Base-by-base conservation (phyloP, 495 filamentous ascomycete genomes). In the Astrothelium macrocarpum region DNA sequence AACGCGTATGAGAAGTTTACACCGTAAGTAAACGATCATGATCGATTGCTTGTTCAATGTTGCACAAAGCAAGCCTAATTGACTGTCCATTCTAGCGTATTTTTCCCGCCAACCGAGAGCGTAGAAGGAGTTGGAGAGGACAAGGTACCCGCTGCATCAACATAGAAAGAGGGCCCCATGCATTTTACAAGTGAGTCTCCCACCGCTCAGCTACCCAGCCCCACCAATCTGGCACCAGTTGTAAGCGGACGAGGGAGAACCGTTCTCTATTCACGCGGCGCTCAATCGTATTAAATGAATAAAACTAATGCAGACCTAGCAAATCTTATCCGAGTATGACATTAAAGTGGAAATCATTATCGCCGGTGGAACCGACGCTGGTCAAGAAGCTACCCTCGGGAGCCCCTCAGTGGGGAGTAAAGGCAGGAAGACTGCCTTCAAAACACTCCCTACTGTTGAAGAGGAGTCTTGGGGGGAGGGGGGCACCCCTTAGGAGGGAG, bases 1-100 rank as follows among this genome's bases (percentile, higher is more conserved):
- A 67, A 72, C 43, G 87, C 86, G 16, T 97, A 97, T 72, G 77
- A 83, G 28, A 66, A 82, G 45, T 71, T 75, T 42, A 73, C 94
- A 23, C 90, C 93, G 91, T 95, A 71, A 81, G 90, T 64, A 26
- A 16, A 28, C 31, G 25, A 14, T 59, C 53, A 60, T 18, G 25
- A 53, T n/a, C n/a, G n/a, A 10, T 26, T 20, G 23, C 18, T 5
- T 5, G 5, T 16, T 49, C 11, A 5, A 5, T 20, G 16, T 20
- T 20, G 12, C 45, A 20, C 5, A 18, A 7, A 16, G 16, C 45
- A 20, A 12, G n/a, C 5, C n/a, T 39, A 28, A 36, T 43, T 36
- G n/a, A 29, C 39, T 25, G 36, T 26, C 20, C 5, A 23, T 42
- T 36, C 64, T 49, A 75, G 73, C 20, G 69, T 59, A 45, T 73